phyloP scores from a whole-genome alignment of 192 early-diverging fungal genomes.

The Linnemannia hyalina region DNA sequence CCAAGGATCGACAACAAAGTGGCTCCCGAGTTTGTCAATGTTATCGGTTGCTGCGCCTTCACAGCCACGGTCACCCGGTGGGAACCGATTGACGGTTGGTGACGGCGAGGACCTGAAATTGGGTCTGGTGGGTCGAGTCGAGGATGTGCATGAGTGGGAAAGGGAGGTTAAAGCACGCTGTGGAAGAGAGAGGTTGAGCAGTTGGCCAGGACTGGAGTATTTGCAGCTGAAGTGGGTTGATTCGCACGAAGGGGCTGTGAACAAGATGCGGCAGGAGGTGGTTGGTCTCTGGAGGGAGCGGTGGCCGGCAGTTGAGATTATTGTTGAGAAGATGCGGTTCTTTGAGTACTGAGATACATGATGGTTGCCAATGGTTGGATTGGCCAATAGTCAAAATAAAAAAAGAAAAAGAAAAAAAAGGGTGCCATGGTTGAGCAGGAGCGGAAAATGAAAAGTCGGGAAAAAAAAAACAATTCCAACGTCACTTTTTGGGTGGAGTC shows the following conservation, averaged over 20 bases:
- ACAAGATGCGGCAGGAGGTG: background rate
- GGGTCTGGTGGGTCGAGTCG: background rate
- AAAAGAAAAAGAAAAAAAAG: no score
- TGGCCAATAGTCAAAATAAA: no score
- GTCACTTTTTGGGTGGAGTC: no score
- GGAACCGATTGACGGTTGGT: background rate
- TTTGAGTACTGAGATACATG: background rate
- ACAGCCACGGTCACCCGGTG: background rate
- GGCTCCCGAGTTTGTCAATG: background rate
- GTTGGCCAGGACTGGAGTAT: constrained; percentile 4
- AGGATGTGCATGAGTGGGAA: constrained; percentile 4
- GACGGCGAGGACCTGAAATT: background rate
- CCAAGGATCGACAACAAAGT: background rate
- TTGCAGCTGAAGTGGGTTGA: background rate
- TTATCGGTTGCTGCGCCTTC: background rate
- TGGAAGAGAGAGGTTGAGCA: background rate
- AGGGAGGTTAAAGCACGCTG: background rate
- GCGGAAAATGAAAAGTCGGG: no score
- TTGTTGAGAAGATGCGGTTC: background rate
- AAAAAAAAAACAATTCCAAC: no score
- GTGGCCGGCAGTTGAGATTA: background rate
- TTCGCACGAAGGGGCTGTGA: background rate
- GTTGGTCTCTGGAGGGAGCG: constrained; percentile 1
- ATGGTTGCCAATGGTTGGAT: no score
- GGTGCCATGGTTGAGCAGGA: no score